Evolutionary conservation across 805 yeast species (phyloP).

Genomic region (Cyberlindnera veronae): DNA sequence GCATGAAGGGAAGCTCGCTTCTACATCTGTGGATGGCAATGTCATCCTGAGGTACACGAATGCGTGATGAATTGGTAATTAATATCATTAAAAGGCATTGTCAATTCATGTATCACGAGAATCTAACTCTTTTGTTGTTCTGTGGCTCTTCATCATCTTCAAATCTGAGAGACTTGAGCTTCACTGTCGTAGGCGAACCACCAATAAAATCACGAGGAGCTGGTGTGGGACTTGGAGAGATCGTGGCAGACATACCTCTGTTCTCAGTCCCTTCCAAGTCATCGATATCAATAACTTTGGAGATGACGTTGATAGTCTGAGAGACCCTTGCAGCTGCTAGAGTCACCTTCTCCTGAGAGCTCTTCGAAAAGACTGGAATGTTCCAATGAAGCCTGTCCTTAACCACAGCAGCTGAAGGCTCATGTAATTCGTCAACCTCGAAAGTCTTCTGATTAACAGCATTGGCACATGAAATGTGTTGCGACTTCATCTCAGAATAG

Average conservation of each 20-base stretch:
- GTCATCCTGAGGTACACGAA: constrained; percentile 41
- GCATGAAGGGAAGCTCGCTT: constrained; percentile 39
- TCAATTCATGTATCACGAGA: constrained; percentile 1
- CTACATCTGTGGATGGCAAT: constrained; percentile 55
- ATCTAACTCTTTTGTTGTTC: constrained; percentile 11
- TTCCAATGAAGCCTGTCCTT: constrained; percentile 29
- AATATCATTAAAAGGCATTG: neutral
- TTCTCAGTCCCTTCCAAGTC: constrained; percentile 1
- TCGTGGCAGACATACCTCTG: neutral
- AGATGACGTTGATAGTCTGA: constrained; percentile 3
- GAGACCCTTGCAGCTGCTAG: constrained; percentile 1
- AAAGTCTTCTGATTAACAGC: constrained; percentile 7
- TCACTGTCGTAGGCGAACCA: too few relatives aligned
- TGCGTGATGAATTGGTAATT: constrained; percentile 1
- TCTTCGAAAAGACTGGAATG: constrained; percentile 31
- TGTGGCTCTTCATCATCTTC: neutral
- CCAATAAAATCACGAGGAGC: too few relatives aligned
- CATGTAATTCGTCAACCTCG: constrained; percentile 26
- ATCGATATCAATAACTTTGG: constrained; percentile 6
- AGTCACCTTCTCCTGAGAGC: constrained; percentile 16
- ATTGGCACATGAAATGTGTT: constrained; percentile 4
- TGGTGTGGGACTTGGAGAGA: too few relatives aligned
- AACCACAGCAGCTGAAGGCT: constrained; percentile 22
- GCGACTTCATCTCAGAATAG: constrained; percentile 13
- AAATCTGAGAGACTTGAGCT: too few relatives aligned